Base-by-base conservation (phyloP, 2,329 filamentous ascomycete genomes). In the Davidsoniella eucalypti region DNA sequence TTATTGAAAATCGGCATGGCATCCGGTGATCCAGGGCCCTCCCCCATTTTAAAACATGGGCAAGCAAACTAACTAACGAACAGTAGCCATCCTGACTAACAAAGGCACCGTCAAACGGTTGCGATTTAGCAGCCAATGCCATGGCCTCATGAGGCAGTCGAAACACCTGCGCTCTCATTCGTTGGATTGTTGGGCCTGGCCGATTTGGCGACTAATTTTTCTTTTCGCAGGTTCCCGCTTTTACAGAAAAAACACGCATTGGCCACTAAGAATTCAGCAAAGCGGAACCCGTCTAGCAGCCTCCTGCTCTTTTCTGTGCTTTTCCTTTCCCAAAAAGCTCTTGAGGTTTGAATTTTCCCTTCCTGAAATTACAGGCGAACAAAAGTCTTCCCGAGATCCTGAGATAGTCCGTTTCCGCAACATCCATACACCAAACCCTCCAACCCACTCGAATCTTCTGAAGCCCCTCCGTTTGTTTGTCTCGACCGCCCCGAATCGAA, bases 301-400 rank as follows among this genome's bases (percentile, higher is more conserved):
- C 26, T n/a, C 17, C 17, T 26, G 21, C 14, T 45, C n/a, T 42
- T n/a, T 41, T 36, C 33, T 44, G 38, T 36, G 26, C 26, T 33
- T 8, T 33, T 12, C 26, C 26, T 33, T 2, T 33, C 26, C 21
- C 21, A 21, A 33, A 33, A 9, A 10, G 26, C 26, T 33, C 10
- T 33, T 12, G 26, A 33, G 38, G 36, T 38, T 49, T 21, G 40
- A 48, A 51, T 44, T 50, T 54, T 53, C 44, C 44, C 44, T 52
- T 45, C 44, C 51, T 52, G 53, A 52, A 51, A 51, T 53, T 53
- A 55, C 49, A 55, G 51, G 50, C 47, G 42, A 49, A 37, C 45
- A 46, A 38, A 33, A 26, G 47, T 23, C 46, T 43, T 51, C 40
- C 18, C 38, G 29, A 41, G 41, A 17, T n/a, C 21, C 45, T 49